These are phyloP conservation scores for Medicago arabica DNA, from an alignment of 306 rosid species.

Conservation along the genomic window DNA sequence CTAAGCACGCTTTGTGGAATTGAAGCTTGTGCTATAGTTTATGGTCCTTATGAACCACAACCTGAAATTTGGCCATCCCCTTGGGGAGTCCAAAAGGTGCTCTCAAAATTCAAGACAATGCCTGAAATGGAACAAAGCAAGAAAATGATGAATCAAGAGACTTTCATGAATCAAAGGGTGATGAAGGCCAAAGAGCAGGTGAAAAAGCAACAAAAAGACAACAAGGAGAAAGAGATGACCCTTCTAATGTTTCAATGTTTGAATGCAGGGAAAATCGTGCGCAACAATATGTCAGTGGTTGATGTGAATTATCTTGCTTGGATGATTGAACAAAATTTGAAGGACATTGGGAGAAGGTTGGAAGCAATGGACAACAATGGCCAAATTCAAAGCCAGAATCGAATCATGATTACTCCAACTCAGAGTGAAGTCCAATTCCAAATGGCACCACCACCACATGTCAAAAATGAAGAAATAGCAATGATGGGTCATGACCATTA, in stretches of 20 bases:
- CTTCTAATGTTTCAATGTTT: slow-evolving; percentile 38
- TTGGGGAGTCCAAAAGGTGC: slow-evolving; percentile 29
- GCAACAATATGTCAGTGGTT: background rate
- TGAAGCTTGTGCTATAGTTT: background rate
- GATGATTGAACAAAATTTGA: too few species aligned
- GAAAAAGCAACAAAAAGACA: slow-evolving; percentile 23
- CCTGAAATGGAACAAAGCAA: slow-evolving; percentile 43
- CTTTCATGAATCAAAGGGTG: slow-evolving; percentile 36
- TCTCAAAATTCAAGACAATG: slow-evolving; percentile 27
- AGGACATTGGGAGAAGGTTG: too few species aligned
- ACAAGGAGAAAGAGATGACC: slow-evolving; percentile 36
- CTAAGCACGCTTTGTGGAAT: slow-evolving; percentile 48
- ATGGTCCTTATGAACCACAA: slow-evolving; percentile 38
- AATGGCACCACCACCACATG: too few species aligned
- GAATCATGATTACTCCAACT: too few species aligned
- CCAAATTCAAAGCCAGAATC: too few species aligned
- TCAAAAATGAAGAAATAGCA: too few species aligned
- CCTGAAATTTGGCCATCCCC: slow-evolving; percentile 50
- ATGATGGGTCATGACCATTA: too few species aligned
- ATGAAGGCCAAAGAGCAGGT: slow-evolving; percentile 33
- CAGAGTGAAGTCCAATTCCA: too few species aligned
- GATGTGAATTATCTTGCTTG: background rate
- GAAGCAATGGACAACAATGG: too few species aligned
- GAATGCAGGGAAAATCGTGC: slow-evolving; percentile 14
- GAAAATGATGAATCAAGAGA: slow-evolving; percentile 48